Percentiles rank a stretch among this genome's conserved stretches.
Conservation (phyloP, 345 rosid species). For the Theobroma cacao region DNA sequence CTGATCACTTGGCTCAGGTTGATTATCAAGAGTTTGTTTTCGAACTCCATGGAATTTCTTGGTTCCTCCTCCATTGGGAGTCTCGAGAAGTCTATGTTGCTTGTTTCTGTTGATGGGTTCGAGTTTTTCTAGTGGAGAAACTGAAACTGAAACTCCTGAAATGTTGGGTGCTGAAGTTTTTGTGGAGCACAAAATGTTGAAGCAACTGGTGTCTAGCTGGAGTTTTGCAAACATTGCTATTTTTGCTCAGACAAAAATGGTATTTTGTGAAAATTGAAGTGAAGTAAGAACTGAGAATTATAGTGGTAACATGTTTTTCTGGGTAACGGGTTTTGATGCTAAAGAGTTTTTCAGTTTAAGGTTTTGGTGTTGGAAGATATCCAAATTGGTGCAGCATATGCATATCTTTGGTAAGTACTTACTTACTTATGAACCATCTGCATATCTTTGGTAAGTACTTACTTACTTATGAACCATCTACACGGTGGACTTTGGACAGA, state of each 20-base stretch:
- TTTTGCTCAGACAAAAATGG: background rate
- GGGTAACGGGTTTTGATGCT: background rate
- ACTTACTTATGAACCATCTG: too few species aligned
- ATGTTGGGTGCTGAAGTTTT: conserved; percentile 35
- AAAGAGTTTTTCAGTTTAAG: background rate
- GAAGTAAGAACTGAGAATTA: background rate
- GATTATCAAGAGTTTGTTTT: conserved; percentile 25
- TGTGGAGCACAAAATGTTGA: conserved; percentile 40
- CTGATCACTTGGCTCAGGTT: conserved; percentile 26
- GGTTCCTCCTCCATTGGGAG: conserved; percentile 23
- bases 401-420: too few species aligned
- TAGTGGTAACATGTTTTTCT: background rate
- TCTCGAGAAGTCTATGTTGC: conserved; percentile 31
- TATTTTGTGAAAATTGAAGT: background rate
- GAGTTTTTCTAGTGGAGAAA: conserved; percentile 36
- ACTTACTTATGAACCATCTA: too few species aligned
- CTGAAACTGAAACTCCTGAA: conserved; percentile 29
- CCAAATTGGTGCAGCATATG: too few species aligned
- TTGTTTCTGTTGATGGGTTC: conserved; percentile 30
- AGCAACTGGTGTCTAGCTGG: conserved; percentile 46
- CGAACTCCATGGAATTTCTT: conserved; percentile 24
- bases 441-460: too few species aligned
- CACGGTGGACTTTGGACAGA: too few species aligned
- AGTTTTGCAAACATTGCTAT: conserved; percentile 52
- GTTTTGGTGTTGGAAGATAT: background rate